Base-by-base conservation (phyloP, 306 rosid species). In the Cucurbita argyrosperma region DNA sequence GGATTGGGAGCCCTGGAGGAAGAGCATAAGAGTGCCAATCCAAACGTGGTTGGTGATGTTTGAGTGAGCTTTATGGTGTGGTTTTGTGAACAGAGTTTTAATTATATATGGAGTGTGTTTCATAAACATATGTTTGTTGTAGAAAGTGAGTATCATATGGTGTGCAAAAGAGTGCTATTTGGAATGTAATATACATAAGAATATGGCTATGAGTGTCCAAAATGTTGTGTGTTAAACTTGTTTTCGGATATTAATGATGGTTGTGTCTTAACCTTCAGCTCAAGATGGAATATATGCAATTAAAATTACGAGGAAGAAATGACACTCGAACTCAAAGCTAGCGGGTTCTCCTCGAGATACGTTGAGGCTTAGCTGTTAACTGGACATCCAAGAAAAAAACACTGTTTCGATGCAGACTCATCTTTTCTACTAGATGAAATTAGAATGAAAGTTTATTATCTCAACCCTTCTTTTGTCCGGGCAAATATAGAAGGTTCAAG, bases 1-100 rank as follows among this genome's bases (percentile, higher is more conserved):
- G 43, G 46, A 61, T 79, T 65, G 87, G 85, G 47, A 62, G 5
- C 51, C 77, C 55, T 51, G 80, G 75, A 47, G 82, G 82, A 37
- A 71, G 35, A 73, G 78, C 71, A 4, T 50, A 18, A 79, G 75
- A 79, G 75, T 23, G 50, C 8, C 57, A 59, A 15, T n/a, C 62
- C 71, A 3, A 54, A 75, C 71, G 45, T 40, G 56, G 46, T 45
- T 46, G 40, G 7, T 45, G 39, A 67, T 11, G 12, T 67, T 42
- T 10, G 12, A n/a, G 72, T 26, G 30, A 26, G 7, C 47, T 64
- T 42, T 42, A 19, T 18, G 8, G 1, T 65, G 6, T 37, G 19
- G 1, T 42, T 65, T 65, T 65, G 71, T 65, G 71, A 65, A 65
- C 10, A 42, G 16, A 51, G 2, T 50, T 50, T 50, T 6, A 35